phyloP scores from a whole-genome alignment of 129 eudicot genomes.

The Flaveria bidentis region DNA sequence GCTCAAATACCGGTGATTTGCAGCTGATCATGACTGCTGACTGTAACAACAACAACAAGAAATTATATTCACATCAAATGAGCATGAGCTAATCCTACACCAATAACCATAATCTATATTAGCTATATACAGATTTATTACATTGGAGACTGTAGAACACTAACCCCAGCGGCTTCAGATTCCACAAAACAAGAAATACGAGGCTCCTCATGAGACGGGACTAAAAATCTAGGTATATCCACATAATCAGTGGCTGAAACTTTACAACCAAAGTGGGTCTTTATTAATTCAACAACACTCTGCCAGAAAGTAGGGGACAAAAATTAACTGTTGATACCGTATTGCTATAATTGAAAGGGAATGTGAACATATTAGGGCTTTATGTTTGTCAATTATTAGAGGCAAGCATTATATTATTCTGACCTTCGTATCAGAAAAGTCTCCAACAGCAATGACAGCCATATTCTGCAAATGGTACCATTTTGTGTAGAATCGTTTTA shows the following conservation, averaged over 20 bases:
- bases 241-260: constrained; percentile 48
- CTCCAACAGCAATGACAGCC: constrained; percentile 95
- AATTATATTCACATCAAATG: constrained; percentile 15
- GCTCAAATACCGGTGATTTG: constrained; percentile 72
- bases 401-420: constrained; percentile 19
- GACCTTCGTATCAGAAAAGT: constrained; percentile 91
- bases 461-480: constrained; percentile 86
- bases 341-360: constrained; percentile 1
- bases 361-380: neutral
- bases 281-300: constrained; percentile 86
- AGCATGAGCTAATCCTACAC: constrained; percentile 9
- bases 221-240: constrained; percentile 53
- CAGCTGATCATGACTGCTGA: constrained; percentile 91
- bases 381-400: constrained; percentile 6
- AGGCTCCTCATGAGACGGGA: constrained; percentile 83
- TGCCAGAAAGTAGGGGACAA: constrained; percentile 36
- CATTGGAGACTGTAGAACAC: constrained; percentile 41
- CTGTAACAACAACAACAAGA: constrained; percentile 44
- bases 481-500: constrained; percentile 69
- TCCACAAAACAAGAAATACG: constrained; percentile 88
- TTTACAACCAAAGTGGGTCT: constrained; percentile 62
- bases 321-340: neutral
- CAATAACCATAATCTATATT: constrained; percentile 13
- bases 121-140: constrained; percentile 26
- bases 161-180: constrained; percentile 97